Base-by-base conservation (phyloP, 2,329 filamentous ascomycete species). In the Fusarium sp. region DNA sequence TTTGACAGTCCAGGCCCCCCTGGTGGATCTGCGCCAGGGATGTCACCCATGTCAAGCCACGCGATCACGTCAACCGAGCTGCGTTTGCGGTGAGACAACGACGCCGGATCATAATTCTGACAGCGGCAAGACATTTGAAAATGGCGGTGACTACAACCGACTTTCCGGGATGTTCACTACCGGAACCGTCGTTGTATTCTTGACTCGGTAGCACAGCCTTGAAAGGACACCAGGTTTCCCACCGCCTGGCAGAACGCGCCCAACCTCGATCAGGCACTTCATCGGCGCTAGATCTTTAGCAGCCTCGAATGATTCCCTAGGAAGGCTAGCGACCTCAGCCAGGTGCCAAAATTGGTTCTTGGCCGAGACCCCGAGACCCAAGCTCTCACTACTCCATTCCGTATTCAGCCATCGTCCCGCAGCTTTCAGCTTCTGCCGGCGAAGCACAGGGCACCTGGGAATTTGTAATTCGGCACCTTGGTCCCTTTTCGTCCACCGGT, bases 211-310 rank as follows among this genome's bases (percentile, higher is more conserved):
- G 23, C 23, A 23, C 23, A 23, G 37, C 37, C 12, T 16, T 15
- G 3, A 16, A 15, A 46, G 23, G 23, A 18, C 18, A 46, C 23
- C 23, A 34, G 31, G 8, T 9, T 9, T 12, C 8, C 12, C 8
- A 34, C 8, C 31, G 4, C 31, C 8, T 12, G 31, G 12, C 31
- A 34, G 31, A 34, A 34, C 43, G 34, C 8, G 18, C 39, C 62
- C 56, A 59, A 66, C 18, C 62, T 67, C 44, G 47, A 65, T 65
- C 60, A 12, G 67, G 54, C 18, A 11, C n/a, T 30, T 13, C 47
- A 68, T 66, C 64, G 43, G 52, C 73, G 73, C 73, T 75, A 75
- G 73, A 75, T 46, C 66, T 70, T 64, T 57, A 18, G 62, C 73
- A 71, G 37, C 15, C 27, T 41, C 23, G 28, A 53, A 13, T n/a